Evolutionary conservation across 2,329 filamentous ascomycete genomes (phyloP).

Genomic region (Calonectria montana): DNA sequence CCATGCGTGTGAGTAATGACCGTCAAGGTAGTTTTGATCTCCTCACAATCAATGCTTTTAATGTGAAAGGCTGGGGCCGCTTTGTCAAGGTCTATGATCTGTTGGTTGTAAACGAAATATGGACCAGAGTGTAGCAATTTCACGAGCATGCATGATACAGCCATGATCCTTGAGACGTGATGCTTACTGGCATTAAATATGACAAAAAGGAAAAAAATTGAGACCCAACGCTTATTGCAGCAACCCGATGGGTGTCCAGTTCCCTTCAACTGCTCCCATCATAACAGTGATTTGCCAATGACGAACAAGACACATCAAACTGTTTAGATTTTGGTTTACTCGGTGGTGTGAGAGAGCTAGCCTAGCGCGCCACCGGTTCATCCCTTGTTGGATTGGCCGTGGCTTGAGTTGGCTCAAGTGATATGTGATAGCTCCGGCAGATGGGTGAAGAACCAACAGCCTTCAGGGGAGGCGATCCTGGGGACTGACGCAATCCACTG

Average conservation of each 20-base stretch:
- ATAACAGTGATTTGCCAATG: not conserved
- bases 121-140: not conserved
- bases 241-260: not conserved
- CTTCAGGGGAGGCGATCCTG: not conserved
- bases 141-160: not conserved
- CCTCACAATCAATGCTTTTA: not conserved
- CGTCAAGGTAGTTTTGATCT: not conserved
- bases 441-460: constrained; percentile 11
- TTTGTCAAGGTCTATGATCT: not conserved
- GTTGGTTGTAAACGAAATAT: constrained; percentile 2
- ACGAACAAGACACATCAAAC: not conserved
- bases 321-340: not conserved
- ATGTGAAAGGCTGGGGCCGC: not conserved
- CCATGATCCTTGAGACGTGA: not conserved
- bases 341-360: not conserved
- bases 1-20: not conserved
- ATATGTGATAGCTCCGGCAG: constrained; percentile 34
- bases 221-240: not conserved
- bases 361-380: constrained; percentile 30
- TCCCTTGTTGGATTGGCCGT: constrained; percentile 7
- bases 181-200: not conserved
- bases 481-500: constrained; percentile 1
- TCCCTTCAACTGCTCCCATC: no score
- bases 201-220: not conserved
- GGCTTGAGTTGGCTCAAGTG: constrained; percentile 26